Conservation (phyloP, 345 rosid species). For the Syzygium grande region DNA sequence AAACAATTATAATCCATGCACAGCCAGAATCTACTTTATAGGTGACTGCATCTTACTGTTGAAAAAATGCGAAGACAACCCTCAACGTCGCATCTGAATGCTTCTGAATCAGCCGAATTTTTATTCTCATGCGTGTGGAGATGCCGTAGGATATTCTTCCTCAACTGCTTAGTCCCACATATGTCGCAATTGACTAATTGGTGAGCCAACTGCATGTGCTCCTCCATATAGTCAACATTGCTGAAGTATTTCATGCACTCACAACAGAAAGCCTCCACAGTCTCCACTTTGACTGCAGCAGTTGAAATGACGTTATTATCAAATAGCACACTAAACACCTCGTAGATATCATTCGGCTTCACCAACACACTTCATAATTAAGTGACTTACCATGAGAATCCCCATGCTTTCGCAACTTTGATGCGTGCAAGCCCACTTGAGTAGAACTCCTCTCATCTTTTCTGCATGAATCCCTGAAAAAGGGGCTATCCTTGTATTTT, state of each 20-base stretch:
- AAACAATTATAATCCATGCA: neutral
- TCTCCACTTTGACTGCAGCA: constrained; percentile 58
- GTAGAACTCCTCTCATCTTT: too few relatives aligned
- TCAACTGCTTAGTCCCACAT: constrained; percentile 58
- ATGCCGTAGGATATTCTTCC: constrained; percentile 78
- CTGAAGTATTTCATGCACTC: constrained; percentile 83
- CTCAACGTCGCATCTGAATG: constrained; percentile 44
- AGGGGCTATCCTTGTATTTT: too few relatives aligned
- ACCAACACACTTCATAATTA: neutral
- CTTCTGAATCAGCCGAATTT: constrained; percentile 17
- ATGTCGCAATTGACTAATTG: constrained; percentile 43
- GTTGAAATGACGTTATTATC: neutral
- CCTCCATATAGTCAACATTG: constrained; percentile 55
- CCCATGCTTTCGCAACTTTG: constrained; percentile 55
- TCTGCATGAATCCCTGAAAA: too few relatives aligned
- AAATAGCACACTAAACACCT: neutral
- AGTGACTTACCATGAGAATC: constrained; percentile 60
- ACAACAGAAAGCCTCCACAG: constrained; percentile 66
- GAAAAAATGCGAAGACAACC: constrained; percentile 59
- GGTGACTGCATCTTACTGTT: constrained; percentile 29
- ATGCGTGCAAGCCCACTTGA: too few relatives aligned
- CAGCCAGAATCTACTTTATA: constrained; percentile 20
- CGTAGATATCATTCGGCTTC: neutral
- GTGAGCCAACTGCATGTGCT: constrained; percentile 60
- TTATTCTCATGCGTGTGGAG: constrained; percentile 42